Evolutionary conservation across 2,329 filamentous ascomycete species (phyloP).

Genomic region (Chaetoscypha palmicola): DNA sequence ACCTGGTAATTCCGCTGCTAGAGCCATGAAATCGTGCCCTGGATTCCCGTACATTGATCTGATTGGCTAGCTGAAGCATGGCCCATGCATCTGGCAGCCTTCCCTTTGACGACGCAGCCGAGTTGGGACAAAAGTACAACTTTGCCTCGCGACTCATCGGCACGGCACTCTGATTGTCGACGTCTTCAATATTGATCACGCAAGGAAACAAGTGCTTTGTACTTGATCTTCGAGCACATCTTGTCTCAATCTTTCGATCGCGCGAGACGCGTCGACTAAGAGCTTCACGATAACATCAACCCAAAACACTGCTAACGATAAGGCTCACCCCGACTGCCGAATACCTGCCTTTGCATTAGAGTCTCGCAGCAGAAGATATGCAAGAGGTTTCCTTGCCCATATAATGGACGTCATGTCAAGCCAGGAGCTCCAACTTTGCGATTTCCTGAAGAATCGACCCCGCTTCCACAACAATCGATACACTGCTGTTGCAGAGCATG

Average conservation of each 20-base stretch:
- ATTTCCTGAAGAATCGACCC: conserved; percentile 74
- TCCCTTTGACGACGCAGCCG: conserved; percentile 2
- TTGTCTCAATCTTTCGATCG: too few relatives aligned
- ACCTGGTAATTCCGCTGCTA: neutral
- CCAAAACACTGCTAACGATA: too few relatives aligned
- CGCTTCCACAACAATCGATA: conserved; percentile 68
- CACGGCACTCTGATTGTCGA: neutral
- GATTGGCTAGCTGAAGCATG: conserved; percentile 2
- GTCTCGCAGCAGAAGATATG: conserved; percentile 20
- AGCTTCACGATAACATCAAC: too few relatives aligned
- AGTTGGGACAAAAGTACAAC: conserved; percentile 10
- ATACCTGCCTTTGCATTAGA: too few relatives aligned
- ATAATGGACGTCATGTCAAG: conserved; percentile 52
- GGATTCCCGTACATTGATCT: too few relatives aligned
- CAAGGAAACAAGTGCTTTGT: too few relatives aligned
- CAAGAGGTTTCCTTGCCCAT: conserved; percentile 4
- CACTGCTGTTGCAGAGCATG: conserved; percentile 59
- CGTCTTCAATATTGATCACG: too few relatives aligned
- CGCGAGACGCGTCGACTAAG: too few relatives aligned
- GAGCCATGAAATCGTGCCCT: too few relatives aligned
- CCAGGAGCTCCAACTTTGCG: conserved; percentile 76
- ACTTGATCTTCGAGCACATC: too few relatives aligned
- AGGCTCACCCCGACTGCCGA: too few relatives aligned
- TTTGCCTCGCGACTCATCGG: neutral
- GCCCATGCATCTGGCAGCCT: conserved; percentile 14